Conservation (phyloP, 164 flowering plant species). For the Euptelea pleiosperma region DNA sequence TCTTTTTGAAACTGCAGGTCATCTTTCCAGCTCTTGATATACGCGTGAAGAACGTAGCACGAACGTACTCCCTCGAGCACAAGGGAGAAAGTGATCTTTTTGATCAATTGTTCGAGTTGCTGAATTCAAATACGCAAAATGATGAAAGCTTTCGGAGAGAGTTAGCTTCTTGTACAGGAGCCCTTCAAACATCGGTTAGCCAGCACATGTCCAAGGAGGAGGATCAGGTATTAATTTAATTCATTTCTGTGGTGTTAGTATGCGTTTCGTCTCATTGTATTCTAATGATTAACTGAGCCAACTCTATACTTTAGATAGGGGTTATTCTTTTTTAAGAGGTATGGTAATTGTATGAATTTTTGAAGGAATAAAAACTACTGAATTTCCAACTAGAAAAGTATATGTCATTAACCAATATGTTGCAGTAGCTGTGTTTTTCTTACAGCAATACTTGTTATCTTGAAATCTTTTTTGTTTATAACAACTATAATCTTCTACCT, state of each 20-base stretch:
- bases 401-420: no score
- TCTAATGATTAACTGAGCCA: neutral
- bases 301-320: neutral
- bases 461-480: no score
- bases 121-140: conserved; percentile 47
- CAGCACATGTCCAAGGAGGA: conserved; percentile 99
- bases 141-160: conserved; percentile 72
- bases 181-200: conserved; percentile 76
- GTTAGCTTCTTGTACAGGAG: conserved; percentile 79
- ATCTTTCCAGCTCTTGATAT: conserved; percentile 94
- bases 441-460: no score
- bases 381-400: neutral
- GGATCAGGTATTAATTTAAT: conserved; percentile 60
- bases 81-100: conserved; percentile 81
- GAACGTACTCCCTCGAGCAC: conserved; percentile 87
- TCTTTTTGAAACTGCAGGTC: conserved; percentile 47
- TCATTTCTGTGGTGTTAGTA: neutral
- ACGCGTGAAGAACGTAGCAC: conserved; percentile 92
- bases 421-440: no score
- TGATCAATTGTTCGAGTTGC: conserved; percentile 69
- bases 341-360: neutral
- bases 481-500: no score
- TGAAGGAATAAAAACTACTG: neutral
- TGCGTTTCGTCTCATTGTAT: neutral
- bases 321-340: neutral